Evolutionary conservation across 2,329 filamentous ascomycete genomes (phyloP).

Genomic region (Xylaria polymorpha): DNA sequence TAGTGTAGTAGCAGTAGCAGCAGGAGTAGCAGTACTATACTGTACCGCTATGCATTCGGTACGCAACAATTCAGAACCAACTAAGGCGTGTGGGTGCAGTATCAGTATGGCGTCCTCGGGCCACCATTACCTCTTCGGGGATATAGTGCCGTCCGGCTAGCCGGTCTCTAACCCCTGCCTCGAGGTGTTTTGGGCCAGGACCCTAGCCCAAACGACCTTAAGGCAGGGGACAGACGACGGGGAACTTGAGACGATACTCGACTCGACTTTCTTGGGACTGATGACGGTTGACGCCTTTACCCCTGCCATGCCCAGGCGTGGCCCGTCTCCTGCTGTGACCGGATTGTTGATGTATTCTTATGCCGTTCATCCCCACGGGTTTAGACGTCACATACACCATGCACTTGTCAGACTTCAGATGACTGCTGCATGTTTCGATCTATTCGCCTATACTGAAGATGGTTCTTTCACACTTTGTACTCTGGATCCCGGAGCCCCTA

Average conservation of each 20-base stretch:
- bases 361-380: conserved; percentile 55
- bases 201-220: conserved; percentile 49
- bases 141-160: conserved; percentile 48
- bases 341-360: conserved; percentile 61
- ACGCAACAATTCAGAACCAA: conserved; percentile 24
- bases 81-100: conserved; percentile 27
- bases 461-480: conserved; percentile 28
- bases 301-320: conserved; percentile 48
- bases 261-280: conserved; percentile 52
- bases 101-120: conserved; percentile 47
- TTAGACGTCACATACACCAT: conserved; percentile 45
- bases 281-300: conserved; percentile 52
- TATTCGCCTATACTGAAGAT: conserved; percentile 45
- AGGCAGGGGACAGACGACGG: conserved; percentile 49
- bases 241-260: conserved; percentile 59
- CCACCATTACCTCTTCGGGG: conserved; percentile 50
- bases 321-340: conserved; percentile 58
- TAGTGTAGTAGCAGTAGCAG: background rate
- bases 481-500: conserved; percentile 21
- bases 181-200: conserved; percentile 51
- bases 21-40: no score
- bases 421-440: conserved; percentile 50
- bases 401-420: conserved; percentile 50
- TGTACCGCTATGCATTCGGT: background rate
- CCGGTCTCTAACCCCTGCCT: conserved; percentile 48